Percentiles rank a stretch among this genome's conserved stretches.
Conservation (phyloP, 495 filamentous ascomycete species). For the Paragyromitra xinjiangensis region DNA sequence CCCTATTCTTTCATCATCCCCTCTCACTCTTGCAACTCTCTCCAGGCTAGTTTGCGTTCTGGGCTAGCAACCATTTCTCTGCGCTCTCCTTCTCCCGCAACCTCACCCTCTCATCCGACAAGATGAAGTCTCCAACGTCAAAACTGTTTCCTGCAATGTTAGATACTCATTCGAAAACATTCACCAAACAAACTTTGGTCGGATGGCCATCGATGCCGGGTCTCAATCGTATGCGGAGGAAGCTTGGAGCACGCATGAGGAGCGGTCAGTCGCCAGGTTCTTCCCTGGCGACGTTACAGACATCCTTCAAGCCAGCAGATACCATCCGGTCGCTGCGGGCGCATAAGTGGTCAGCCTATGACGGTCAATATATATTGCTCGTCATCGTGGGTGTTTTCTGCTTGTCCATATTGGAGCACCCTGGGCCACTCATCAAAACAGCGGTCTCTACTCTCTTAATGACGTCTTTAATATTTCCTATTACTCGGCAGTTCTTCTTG, state of each 20-base stretch:
- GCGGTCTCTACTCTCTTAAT: conserved; percentile 71
- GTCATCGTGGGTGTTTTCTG: conserved; percentile 80
- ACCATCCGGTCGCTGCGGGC: conserved; percentile 75
- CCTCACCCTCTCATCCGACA: conserved; percentile 6
- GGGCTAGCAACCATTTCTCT: conserved; percentile 37
- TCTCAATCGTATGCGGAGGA: conserved; percentile 55
- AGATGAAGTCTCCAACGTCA: conserved; percentile 51
- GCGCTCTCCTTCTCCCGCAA: conserved; percentile 11
- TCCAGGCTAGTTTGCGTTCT: conserved; percentile 21
- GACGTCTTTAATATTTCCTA: conserved; percentile 78
- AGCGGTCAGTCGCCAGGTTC: conserved; percentile 75
- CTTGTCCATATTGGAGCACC: conserved; percentile 77
- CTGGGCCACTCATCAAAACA: conserved; percentile 76
- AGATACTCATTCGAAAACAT: conserved; percentile 49
- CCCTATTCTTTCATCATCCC: conserved; percentile 20
- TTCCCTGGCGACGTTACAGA: conserved; percentile 78
- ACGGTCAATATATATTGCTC: conserved; percentile 83
- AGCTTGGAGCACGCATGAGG: conserved; percentile 76
- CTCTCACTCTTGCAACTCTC: conserved; percentile 33
- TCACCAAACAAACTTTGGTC: conserved; percentile 49
- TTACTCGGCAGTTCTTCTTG: conserved; percentile 89
- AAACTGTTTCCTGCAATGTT: conserved; percentile 55
- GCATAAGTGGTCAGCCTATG: conserved; percentile 84
- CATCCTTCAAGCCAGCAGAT: conserved; percentile 78
- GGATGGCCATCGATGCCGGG: conserved; percentile 55